phyloP scores from a whole-genome alignment of 768 basidiomycete genomes.

The Daedaleopsis sinensis region DNA sequence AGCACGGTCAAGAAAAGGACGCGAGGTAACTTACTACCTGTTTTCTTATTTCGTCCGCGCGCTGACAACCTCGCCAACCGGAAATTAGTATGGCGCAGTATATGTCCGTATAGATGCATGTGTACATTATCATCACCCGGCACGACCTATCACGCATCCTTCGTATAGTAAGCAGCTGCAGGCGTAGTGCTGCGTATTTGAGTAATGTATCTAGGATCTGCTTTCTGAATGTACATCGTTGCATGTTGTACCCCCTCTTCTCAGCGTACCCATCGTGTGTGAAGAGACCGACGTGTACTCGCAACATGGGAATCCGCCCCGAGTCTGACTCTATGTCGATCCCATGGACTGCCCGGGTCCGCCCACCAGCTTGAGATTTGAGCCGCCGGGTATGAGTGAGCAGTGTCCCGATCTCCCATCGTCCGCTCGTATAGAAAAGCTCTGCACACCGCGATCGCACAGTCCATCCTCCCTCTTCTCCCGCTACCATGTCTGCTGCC shows the following conservation, averaged over 20 bases:
- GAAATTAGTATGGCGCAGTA: slow-evolving; percentile 72
- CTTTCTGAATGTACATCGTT: too few species aligned
- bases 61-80: slow-evolving; percentile 16
- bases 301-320: not conserved
- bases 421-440: not conserved
- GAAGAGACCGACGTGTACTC: slow-evolving; percentile 3
- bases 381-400: not conserved
- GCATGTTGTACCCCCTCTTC: not conserved
- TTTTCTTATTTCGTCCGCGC: not conserved
- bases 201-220: too few species aligned
- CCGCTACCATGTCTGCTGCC: not conserved
- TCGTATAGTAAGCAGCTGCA: not conserved
- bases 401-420: not conserved
- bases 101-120: slow-evolving; percentile 64
- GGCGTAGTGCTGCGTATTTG: too few species aligned
- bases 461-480: not conserved
- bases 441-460: not conserved
- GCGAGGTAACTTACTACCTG: slow-evolving; percentile 44
- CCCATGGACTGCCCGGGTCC: not conserved
- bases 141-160: not conserved
- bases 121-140: slow-evolving; percentile 14
- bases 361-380: not conserved
- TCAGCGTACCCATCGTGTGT: not conserved
- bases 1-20: slow-evolving; percentile 37
- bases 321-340: not conserved